Percentiles rank a stretch among this genome's conserved stretches.
These are phyloP conservation scores for Mycena latifolia DNA, from an alignment of 768 basidiomycete genomes.

Conservation along the genomic window DNA sequence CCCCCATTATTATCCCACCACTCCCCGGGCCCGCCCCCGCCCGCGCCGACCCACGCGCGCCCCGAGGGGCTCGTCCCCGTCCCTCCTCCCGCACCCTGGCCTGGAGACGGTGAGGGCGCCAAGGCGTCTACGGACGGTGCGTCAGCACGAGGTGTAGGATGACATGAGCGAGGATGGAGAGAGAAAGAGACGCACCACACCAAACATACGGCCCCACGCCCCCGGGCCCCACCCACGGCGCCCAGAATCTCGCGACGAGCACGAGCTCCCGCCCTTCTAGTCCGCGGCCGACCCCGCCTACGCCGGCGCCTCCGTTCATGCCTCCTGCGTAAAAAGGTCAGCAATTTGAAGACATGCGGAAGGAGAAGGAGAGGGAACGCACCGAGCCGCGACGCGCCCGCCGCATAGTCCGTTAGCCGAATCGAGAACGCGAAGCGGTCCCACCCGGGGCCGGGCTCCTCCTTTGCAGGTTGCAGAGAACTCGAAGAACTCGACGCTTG, in stretches of 20 bases:
- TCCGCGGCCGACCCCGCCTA: conserved; percentile 28
- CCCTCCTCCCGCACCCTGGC: no score
- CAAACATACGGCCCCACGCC: conserved; percentile 33
- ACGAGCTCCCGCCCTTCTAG: conserved; percentile 67
- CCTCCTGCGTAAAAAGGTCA: no score
- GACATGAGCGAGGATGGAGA: conserved; percentile 18
- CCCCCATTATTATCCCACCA: conserved; percentile 96
- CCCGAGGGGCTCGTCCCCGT: background rate
- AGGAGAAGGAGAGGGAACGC: no score
- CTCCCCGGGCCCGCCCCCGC: conserved; percentile 60
- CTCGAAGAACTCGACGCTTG: no score
- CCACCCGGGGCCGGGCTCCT: conserved; percentile 52
- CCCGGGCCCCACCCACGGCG: conserved; percentile 32
- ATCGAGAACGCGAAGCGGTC: conserved; percentile 74
- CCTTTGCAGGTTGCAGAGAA: no score
- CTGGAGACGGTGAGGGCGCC: no score
- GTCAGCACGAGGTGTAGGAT: background rate
- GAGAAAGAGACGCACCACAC: conserved; percentile 31
- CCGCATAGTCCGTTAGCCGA: conserved; percentile 78
- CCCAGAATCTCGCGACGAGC: conserved; percentile 68
- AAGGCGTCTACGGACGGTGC: no score
- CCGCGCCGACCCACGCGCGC: conserved; percentile 25
- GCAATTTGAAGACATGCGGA: no score
- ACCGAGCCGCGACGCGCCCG: no score
- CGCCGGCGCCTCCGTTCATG: background rate